A percentile compares a stretch with the other conserved stretches of the same genome.
Conservation (phyloP, 2,329 filamentous ascomycete genomes). For the Sodiomyces alkalinus region DNA sequence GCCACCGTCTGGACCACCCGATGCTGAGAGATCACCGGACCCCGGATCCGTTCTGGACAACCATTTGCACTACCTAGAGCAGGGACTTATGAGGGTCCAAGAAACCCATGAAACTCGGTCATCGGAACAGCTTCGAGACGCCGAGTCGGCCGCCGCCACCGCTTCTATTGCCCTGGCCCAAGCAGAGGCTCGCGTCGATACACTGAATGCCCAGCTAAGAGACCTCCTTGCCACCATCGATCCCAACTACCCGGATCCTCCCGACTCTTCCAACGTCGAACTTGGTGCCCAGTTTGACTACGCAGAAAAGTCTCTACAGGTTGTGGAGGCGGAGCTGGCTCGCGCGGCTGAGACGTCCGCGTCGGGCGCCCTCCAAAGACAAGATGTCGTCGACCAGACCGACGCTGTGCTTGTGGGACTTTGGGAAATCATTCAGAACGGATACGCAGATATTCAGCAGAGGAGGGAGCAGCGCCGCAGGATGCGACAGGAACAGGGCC, state of each 20-base stretch:
- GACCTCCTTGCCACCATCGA: conserved; percentile 35
- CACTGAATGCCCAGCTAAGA: conserved; percentile 50
- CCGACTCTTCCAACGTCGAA: conserved; percentile 37
- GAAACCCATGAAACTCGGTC: conserved; percentile 34
- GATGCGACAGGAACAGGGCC: conserved; percentile 38
- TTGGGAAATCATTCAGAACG: conserved; percentile 42
- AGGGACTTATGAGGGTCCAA: conserved; percentile 44
- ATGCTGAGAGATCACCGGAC: conserved; percentile 16
- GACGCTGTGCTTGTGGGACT: conserved; percentile 37
- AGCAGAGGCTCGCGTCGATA: conserved; percentile 38
- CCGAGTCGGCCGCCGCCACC: conserved; percentile 10
- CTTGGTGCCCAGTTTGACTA: conserved; percentile 55
- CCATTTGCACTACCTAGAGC: conserved; percentile 59
- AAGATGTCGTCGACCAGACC: conserved; percentile 38
- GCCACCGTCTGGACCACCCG: conserved; percentile 20
- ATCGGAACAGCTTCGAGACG: conserved; percentile 9
- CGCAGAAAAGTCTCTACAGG: conserved; percentile 44
- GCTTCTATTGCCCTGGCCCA: conserved; percentile 17
- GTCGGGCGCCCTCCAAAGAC: conserved; percentile 15
- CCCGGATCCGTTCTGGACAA: conserved; percentile 30
- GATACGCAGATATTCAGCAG: conserved; percentile 38
- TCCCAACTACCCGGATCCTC: conserved; percentile 38
- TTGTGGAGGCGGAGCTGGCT: conserved; percentile 28
- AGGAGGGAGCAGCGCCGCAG: conserved; percentile 37
- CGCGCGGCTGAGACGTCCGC: conserved; percentile 17